Evolutionary conservation across 768 basidiomycete species (phyloP), one percentile per base, ranked within the genome.

Genomic region (Leccinum longicurvipes): DNA sequence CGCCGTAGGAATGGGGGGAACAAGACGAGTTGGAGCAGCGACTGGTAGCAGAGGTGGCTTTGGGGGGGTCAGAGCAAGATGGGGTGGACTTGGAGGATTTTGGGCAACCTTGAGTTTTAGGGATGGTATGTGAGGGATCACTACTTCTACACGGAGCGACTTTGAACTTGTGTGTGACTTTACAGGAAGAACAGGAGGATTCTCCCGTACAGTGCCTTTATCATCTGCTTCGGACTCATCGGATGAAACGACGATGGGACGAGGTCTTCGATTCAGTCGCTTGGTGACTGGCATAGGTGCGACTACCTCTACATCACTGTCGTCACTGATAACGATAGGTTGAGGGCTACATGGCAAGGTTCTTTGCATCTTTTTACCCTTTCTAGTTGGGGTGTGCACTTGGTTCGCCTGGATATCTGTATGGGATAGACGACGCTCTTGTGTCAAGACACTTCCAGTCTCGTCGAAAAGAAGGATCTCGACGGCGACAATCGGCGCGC

Each of bases 391-490:
- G 31, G 27, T 34, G 55, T 50, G 50, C 9, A 41, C 48, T 25
- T 46, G 66, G 61, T 79, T 82, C 23, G 70, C 55, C 41, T 73
- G 72, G 4, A 78, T 58, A 50, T 77, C 73, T 17, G 77, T 71
- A 46, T 77, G 73, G 4, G 84, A 83, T 10, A 83, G 73, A 53
- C 89, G 76, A 57, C 78, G 74, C 67, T 91, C 89, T 63, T 82
- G 78, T 53, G 77, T 80, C 44, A 91, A 56, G 31, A 74, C 80
- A 49, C 69, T 75, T 12, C 89, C 89, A 28, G 74, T 65, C 28
- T 79, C 77, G 66, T 91, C 88, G 23, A 90, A 53, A 32, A 87
- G 74, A 34, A 84, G 73, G 50, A 91, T 90, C 46, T 91, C 86
- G 49, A 89, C 74, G 39, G 83, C 77, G 12, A 89, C 77, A 19